These are phyloP conservation scores for Quercus ilex DNA, from an alignment of 306 rosid species.

Conservation along the genomic window DNA sequence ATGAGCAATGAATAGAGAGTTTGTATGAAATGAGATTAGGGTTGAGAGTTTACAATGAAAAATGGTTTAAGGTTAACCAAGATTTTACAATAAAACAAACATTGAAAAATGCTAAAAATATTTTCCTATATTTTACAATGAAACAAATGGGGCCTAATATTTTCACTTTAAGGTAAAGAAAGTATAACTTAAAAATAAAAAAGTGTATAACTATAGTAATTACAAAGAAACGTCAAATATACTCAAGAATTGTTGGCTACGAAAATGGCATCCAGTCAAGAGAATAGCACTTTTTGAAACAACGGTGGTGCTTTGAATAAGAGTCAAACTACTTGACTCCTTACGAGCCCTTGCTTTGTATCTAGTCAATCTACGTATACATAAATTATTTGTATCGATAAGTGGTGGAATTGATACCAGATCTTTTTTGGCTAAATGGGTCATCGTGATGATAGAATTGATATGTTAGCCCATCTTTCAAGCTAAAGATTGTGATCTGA, in stretches of 20 bases:
- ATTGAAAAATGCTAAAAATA: too few relatives aligned
- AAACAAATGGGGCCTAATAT: too few relatives aligned
- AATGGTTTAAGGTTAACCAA: too few relatives aligned
- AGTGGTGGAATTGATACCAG: conserved; percentile 3
- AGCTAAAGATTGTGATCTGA: not conserved
- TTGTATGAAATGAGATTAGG: too few relatives aligned
- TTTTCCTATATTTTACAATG: too few relatives aligned
- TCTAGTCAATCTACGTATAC: conserved; percentile 21
- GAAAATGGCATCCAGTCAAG: not conserved
- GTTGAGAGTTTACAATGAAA: too few relatives aligned
- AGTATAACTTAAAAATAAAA: too few relatives aligned
- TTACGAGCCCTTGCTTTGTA: conserved; percentile 6
- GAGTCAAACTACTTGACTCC: conserved; percentile 26
- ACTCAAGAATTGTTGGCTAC: not conserved
- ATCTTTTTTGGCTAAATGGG: not conserved
- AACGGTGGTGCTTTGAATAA: not conserved
- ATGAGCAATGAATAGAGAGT: too few relatives aligned
- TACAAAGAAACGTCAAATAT: not conserved
- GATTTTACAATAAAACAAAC: too few relatives aligned
- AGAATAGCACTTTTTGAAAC: not conserved
- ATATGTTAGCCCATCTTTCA: not conserved
- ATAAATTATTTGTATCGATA: not conserved
- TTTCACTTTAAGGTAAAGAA: too few relatives aligned
- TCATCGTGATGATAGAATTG: not conserved
- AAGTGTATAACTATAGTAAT: too few relatives aligned